Conservation (phyloP, 257 asterid genomes). For the Solanum gracilifrons region DNA sequence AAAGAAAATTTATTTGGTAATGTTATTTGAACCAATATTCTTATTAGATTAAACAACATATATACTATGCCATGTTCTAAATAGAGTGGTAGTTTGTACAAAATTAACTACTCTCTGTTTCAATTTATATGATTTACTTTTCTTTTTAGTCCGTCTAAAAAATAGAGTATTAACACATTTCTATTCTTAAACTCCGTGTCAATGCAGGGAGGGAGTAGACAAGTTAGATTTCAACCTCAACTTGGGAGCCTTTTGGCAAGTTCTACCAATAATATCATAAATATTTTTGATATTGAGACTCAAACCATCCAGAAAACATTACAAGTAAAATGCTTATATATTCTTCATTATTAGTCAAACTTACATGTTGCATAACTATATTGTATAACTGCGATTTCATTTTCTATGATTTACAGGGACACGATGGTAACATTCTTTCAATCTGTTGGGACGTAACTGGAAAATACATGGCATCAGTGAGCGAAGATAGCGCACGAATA, state of each 20-base stretch:
- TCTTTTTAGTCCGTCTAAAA: accelerated
- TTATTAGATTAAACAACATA: not conserved
- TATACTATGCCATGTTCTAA: accelerated
- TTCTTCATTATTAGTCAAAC: not conserved
- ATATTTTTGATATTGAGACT: not conserved
- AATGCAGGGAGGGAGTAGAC: not conserved
- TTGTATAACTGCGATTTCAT: not conserved
- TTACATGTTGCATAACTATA: not conserved
- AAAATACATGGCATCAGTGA: not conserved
- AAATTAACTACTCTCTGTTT: accelerated
- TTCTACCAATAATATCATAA: not conserved
- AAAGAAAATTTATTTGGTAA: too few relatives aligned
- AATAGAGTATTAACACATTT: too few relatives aligned
- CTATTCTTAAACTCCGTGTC: not conserved
- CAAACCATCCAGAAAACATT: not conserved
- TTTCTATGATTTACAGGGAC: not conserved
- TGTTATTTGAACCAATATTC: not conserved
- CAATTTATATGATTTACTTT: too few relatives aligned
- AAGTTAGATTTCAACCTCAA: not conserved
- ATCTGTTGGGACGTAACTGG: not conserved
- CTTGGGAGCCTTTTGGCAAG: not conserved
- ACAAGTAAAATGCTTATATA: not conserved
- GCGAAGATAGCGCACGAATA: not conserved
- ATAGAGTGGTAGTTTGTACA: accelerated
- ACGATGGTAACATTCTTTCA: not conserved